Conservation (phyloP, 768 basidiomycete species). For the Panus rudis region DNA sequence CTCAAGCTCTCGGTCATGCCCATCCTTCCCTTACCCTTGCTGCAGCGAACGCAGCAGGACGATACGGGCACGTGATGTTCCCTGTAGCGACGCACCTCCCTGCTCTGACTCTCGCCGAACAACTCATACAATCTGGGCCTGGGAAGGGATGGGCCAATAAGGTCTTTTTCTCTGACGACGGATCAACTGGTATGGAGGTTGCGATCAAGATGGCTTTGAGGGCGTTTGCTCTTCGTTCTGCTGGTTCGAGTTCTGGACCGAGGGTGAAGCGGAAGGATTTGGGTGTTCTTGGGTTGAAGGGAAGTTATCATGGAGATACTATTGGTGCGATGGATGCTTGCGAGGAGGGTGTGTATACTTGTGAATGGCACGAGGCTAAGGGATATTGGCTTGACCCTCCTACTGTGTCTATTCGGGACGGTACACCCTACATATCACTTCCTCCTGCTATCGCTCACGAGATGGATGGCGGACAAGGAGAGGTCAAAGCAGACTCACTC, state of each 20-base stretch:
- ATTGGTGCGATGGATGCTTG: conserved; percentile 97
- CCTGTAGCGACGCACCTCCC: conserved; percentile 84
- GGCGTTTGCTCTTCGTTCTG: conserved; percentile 42
- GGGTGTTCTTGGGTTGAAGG: conserved; percentile 79
- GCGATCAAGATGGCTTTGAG: conserved; percentile 95
- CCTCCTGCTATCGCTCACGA: conserved; percentile 40
- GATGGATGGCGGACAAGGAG: conserved; percentile 10
- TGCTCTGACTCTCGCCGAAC: conserved; percentile 78
- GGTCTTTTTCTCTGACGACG: conserved; percentile 92
- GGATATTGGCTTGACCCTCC: conserved; percentile 95
- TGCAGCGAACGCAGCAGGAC: conserved; percentile 82
- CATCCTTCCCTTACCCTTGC: conserved; percentile 72
- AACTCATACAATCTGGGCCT: conserved; percentile 64
- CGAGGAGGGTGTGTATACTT: conserved; percentile 86
- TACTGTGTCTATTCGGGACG: conserved; percentile 60
- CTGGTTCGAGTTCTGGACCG: conserved; percentile 31
- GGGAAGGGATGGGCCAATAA: conserved; percentile 88
- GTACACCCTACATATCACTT: conserved; percentile 44
- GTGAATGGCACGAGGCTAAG: conserved; percentile 92
- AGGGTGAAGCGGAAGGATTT: conserved; percentile 36
- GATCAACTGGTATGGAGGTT: conserved; percentile 96
- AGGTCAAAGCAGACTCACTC: conserved; percentile 38
- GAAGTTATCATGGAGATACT: conserved; percentile 97
- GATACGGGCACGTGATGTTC: conserved; percentile 97
- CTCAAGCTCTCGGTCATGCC: conserved; percentile 84